Base-by-base conservation (phyloP, 768 basidiomycete species). In the Tricholoma flavovirens region DNA sequence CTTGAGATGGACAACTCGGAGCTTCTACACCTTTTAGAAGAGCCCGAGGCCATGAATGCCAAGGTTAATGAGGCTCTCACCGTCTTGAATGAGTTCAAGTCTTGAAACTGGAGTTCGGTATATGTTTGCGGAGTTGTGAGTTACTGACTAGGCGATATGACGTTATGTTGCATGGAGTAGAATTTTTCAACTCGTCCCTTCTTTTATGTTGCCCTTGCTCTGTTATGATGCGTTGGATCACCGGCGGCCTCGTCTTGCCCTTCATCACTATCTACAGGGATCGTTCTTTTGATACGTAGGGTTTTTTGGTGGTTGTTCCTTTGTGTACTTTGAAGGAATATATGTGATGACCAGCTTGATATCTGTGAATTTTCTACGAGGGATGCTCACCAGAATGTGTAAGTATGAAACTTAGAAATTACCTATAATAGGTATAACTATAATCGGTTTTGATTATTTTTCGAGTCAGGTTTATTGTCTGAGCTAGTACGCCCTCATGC, bases 1-100 rank as follows among this genome's bases (percentile, higher is more conserved):
- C 83, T 98, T 61, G 95, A 99, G 83, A 98, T 99, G 96, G 95
- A 98, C 72, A 96, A 96, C 75, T 68, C 80, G 49, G 97, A 98
- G 74, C 80, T 99, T 51, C 75, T 98, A 26, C 87, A 91, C 74
- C 83, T 99, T 50, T 75, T 98, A 64, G 93, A 96, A 58, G 75
- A 84, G 54, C 75, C 77, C 19, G 91, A 93, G 9, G 84, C 94
- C 42, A 83, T 99, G 80, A 83, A 83, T 66, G 75, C 79, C 73
- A 99, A 99, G 81, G 89, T 97, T 61, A 83, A 82, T 57, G 96
- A 98, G 78, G 96, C 96, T 30, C 81, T 98, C 59, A 69, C 78
- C 56, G 95, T 98, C 49, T 79, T 98, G 53, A 86, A 90, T 55
- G 94, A 97, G 66, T 98, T 87, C 77, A 64, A 66, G 38, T 52